Conservation (phyloP, 164 flowering plant species). For the Liriodendron chinense region DNA sequence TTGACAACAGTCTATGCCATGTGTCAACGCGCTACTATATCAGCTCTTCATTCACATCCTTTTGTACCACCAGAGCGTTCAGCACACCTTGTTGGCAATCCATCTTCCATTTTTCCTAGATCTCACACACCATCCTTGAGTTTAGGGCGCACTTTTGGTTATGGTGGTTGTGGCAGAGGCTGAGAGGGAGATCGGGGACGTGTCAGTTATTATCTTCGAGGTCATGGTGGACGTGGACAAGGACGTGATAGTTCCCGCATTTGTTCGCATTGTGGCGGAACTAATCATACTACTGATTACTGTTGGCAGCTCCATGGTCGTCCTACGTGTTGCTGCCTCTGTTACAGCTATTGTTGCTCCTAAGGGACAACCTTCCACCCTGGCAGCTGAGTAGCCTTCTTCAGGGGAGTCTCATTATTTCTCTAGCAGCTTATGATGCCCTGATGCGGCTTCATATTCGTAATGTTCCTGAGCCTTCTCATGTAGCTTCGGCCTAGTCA, state of each 20-base stretch:
- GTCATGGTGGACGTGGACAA: not conserved
- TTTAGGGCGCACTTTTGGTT: too few relatives aligned
- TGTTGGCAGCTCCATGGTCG: not conserved
- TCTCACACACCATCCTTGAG: too few relatives aligned
- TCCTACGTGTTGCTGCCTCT: not conserved
- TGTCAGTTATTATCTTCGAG: too few relatives aligned
- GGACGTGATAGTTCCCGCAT: not conserved
- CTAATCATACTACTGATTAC: not conserved
- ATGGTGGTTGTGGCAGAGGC: too few relatives aligned
- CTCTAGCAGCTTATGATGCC: not conserved
- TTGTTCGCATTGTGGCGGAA: not conserved
- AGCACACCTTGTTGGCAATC: too few relatives aligned
- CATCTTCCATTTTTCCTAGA: too few relatives aligned
- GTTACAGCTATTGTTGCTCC: not conserved
- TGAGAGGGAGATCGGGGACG: too few relatives aligned
- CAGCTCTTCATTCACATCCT: too few relatives aligned
- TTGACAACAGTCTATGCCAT: too few relatives aligned
- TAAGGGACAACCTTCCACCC: not conserved
- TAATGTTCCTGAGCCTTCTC: not conserved
- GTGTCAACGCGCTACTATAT: too few relatives aligned
- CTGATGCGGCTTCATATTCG: too few relatives aligned
- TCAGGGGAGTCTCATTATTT: not conserved
- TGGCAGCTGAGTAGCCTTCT: not conserved
- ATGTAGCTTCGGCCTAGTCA: not conserved
- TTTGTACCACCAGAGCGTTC: too few relatives aligned